Evolutionary conservation across 2,329 filamentous ascomycete genomes (phyloP), one percentile per base, ranked within the genome.

Genomic region (Metarhizium brunneum): DNA sequence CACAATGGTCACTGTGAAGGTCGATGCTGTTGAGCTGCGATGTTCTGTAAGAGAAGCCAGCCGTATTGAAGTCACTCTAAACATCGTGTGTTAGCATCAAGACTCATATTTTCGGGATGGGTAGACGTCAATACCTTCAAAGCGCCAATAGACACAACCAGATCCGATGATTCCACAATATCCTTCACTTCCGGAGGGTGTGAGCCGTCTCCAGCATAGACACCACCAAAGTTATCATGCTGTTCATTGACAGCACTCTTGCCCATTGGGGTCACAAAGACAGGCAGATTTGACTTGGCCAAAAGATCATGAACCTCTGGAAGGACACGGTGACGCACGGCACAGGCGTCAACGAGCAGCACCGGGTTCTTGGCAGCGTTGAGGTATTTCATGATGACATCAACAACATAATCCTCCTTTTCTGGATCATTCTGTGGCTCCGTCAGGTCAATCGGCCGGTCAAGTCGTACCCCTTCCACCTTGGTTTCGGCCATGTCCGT

Each of bases 231-330:
- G 64, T 82, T 87, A n/a, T 79, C 75, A 50, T 87, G 79, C 2
- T 80, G 81, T 70, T 96, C 90, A 64, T 94, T 81, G 50, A 96
- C 81, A 20, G 88, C 87, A 18, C 90, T 83, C 73, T 95, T 95
- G 50, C 90, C 90, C 87, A 95, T 95, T 2, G 90, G 89, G 0
- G 90, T 87, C n/a, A 92, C 88, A 63, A 94, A 95, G 0, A 88
- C 86, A 4, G 91, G 90, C 7, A 95, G 75, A 4, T 82, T 77
- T 1, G 88, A 88, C 69, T 86, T 88, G 58, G 85, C 76, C 53
- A 95, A 75, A 16, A 96, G 75, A 7, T 82, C 80, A 62, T 88
- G 83, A 18, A 90, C 84, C 69, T 94, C 89, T 1, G 82, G 70
- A 1, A 92, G 70, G 16, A 87, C 86, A 47, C 85, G 79, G 66